Evolutionary conservation across 23 red algal genomes (phyloP).

Genomic region (Gracilariopsis chorda): DNA sequence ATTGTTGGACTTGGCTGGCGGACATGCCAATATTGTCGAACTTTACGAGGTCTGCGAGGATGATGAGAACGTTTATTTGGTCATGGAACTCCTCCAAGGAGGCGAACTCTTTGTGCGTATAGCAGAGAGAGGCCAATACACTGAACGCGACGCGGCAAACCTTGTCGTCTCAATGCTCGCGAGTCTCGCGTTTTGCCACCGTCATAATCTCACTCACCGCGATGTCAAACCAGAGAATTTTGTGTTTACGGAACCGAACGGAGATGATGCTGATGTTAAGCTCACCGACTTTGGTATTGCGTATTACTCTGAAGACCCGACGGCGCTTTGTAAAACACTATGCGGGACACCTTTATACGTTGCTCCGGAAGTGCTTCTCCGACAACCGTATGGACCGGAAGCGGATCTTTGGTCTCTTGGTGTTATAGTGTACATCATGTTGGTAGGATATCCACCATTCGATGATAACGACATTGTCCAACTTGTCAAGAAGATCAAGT

Average conservation of each 20-base stretch:
- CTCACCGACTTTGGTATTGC: slow-evolving; percentile 92
- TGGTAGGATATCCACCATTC: slow-evolving; percentile 93
- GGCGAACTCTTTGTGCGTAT: slow-evolving; percentile 88
- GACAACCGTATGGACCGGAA: slow-evolving; percentile 91
- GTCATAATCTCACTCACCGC: slow-evolving; percentile 74
- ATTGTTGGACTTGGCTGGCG: slow-evolving; percentile 68
- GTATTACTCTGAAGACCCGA: slow-evolving; percentile 70
- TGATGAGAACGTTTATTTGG: slow-evolving; percentile 74
- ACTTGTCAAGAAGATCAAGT: slow-evolving; percentile 83
- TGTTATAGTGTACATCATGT: slow-evolving; percentile 96
- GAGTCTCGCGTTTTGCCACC: slow-evolving; percentile 75
- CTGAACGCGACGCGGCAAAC: slow-evolving; percentile 75
- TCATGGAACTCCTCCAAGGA: slow-evolving; percentile 82
- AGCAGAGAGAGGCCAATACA: slow-evolving; percentile 71
- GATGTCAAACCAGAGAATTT: slow-evolving; percentile 97
- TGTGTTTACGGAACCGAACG: slow-evolving; percentile 51
- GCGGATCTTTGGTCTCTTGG: slow-evolving; percentile 95
- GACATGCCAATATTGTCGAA: slow-evolving; percentile 77
- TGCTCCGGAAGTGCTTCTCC: slow-evolving; percentile 92
- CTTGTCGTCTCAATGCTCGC: slow-evolving; percentile 75
- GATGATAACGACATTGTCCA: slow-evolving; percentile 77
- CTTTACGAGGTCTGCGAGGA: slow-evolving; percentile 87
- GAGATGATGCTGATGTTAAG: slow-evolving; percentile 74
- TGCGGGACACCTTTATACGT: slow-evolving; percentile 96
- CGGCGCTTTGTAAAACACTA: slow-evolving; percentile 61